Conservation (phyloP, 2,329 filamentous ascomycete species). For the Colletotrichum tamarilloi region DNA sequence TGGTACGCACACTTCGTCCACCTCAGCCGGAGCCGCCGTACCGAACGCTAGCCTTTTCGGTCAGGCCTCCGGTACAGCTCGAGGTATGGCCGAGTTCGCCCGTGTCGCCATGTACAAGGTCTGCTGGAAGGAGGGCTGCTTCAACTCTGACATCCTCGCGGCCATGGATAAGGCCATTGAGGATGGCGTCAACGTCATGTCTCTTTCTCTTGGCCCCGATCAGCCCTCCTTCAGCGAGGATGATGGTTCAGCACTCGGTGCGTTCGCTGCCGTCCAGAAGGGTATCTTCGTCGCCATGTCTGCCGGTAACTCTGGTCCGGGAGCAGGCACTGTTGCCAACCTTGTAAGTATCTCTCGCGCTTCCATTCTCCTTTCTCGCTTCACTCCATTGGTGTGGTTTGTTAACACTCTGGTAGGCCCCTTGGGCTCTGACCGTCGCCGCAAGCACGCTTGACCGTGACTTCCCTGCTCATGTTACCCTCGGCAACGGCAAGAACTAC, state of each 20-base stretch:
- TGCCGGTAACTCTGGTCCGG: slow-evolving; percentile 10
- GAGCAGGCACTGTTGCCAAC: background rate
- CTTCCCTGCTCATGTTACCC: slow-evolving; percentile 12
- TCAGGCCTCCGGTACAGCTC: slow-evolving; percentile 21
- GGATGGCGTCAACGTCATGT: slow-evolving; percentile 26
- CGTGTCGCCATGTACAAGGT: slow-evolving; percentile 26
- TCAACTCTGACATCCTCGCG: slow-evolving; percentile 15
- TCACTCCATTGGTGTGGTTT: background rate
- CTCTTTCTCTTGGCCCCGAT: slow-evolving; percentile 5
- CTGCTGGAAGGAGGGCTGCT: slow-evolving; percentile 10
- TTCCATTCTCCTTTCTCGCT: background rate
- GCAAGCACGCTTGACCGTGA: slow-evolving; percentile 30
- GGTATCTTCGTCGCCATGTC: slow-evolving; percentile 10
- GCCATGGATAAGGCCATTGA: slow-evolving; percentile 25
- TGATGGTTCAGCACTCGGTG: background rate
- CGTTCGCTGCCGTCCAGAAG: slow-evolving; percentile 7
- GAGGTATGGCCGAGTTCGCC: slow-evolving; percentile 15
- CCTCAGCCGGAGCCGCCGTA: slow-evolving; percentile 3
- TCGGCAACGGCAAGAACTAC: slow-evolving; percentile 24
- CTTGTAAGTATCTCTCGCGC: background rate
- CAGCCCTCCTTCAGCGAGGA: background rate
- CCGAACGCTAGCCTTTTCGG: slow-evolving; percentile 7
- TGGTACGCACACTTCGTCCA: slow-evolving; percentile 23
- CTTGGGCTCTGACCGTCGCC: slow-evolving; percentile 19
- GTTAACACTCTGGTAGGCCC: background rate